These are phyloP conservation scores for Crithidia bombi DNA, from an alignment of 208 protist genomes.

Conservation along the genomic window DNA sequence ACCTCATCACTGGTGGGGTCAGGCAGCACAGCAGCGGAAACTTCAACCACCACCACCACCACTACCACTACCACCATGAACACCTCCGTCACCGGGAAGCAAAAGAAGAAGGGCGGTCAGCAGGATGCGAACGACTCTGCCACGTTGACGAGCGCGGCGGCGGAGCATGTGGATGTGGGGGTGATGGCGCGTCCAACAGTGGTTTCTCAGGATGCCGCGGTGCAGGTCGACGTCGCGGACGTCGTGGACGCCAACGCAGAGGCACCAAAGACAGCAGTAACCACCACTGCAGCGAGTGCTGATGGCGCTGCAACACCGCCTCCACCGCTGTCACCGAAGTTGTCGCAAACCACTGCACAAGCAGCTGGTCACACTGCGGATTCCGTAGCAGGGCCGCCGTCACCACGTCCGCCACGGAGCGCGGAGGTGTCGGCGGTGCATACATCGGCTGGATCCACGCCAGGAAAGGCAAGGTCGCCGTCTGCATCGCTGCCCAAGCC, in stretches of 20 bases:
- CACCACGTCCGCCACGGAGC: no score
- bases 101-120: neutral
- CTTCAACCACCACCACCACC: neutral
- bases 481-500: no score
- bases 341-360: no score
- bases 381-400: no score
- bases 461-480: no score
- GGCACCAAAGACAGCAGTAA: neutral
- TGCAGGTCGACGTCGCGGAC: neutral
- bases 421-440: no score
- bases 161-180: slow-evolving; percentile 1
- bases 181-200: slow-evolving; percentile 7
- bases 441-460: no score
- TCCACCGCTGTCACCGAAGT: no score
- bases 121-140: neutral
- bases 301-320: no score
- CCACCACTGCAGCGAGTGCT: neutral
- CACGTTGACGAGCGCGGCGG: neutral
- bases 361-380: no score
- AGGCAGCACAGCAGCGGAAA: neutral
- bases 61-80: neutral
- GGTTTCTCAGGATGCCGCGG: neutral
- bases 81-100: neutral
- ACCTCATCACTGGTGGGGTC: neutral
- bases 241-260: neutral